Conservation (phyloP, 306 rosid genomes). For the Cicer pinnatifidum region DNA sequence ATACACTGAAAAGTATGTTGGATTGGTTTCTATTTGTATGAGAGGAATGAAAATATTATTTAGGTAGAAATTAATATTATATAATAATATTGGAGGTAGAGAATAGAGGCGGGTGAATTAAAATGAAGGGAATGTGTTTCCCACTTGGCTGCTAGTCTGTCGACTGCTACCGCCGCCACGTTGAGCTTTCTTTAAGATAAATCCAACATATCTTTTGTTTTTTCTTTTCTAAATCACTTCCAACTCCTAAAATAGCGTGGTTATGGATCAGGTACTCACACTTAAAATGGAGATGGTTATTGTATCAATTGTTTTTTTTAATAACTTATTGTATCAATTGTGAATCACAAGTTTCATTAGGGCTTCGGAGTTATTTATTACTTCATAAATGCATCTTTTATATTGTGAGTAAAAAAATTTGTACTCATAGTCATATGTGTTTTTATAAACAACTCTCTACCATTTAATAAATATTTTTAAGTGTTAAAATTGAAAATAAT, state of each 20-base stretch:
- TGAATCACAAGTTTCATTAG: too few relatives aligned
- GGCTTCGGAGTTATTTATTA: too few relatives aligned
- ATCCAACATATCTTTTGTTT: conserved; percentile 34
- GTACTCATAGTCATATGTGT: too few relatives aligned
- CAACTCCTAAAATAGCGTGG: not conserved
- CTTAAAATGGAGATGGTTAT: too few relatives aligned
- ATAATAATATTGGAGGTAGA: conserved; percentile 2
- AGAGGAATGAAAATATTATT: not conserved
- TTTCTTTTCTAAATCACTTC: not conserved
- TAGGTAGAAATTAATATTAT: not conserved
- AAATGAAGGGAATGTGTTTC: conserved; percentile 54
- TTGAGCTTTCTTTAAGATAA: conserved; percentile 73
- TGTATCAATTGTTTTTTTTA: too few relatives aligned
- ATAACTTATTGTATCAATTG: too few relatives aligned
- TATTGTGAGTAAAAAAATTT: too few relatives aligned
- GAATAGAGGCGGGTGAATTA: not conserved
- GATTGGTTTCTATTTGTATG: conserved; percentile 43
- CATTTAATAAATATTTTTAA: too few relatives aligned
- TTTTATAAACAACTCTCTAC: too few relatives aligned
- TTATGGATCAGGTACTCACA: too few relatives aligned
- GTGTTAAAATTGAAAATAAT: too few relatives aligned
- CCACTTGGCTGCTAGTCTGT: conserved; percentile 84
- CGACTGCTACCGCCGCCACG: conserved; percentile 84
- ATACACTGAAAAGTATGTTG: conserved; percentile 24
- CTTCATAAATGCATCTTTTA: too few relatives aligned